These are phyloP conservation scores for Combretum micranthum DNA, from an alignment of 345 rosid species.

Conservation along the genomic window DNA sequence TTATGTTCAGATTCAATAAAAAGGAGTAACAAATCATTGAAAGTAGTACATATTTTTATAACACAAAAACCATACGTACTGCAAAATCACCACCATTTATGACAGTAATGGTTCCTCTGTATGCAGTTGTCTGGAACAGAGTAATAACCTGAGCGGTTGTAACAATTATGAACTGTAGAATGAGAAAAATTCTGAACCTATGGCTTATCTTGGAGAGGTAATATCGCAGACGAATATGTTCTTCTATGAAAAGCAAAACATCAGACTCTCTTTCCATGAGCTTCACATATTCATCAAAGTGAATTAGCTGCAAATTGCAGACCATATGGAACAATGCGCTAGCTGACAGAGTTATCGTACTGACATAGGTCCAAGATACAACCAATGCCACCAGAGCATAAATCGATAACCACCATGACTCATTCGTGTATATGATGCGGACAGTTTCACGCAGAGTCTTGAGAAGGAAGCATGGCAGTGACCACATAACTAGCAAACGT, in stretches of 20 bases:
- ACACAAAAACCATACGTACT: constrained; percentile 32
- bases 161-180: constrained; percentile 66
- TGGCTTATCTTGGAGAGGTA: constrained; percentile 94
- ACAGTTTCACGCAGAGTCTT: constrained; percentile 60
- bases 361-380: constrained; percentile 71
- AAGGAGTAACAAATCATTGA: neutral
- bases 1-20: neutral
- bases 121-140: constrained; percentile 71
- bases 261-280: constrained; percentile 61
- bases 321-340: constrained; percentile 76
- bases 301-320: constrained; percentile 90
- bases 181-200: constrained; percentile 83
- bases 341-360: constrained; percentile 66
- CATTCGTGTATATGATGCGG: constrained; percentile 39
- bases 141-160: constrained; percentile 66
- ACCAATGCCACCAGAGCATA: constrained; percentile 40
- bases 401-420: constrained; percentile 65
- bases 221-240: constrained; percentile 66
- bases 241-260: constrained; percentile 53
- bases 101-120: constrained; percentile 53
- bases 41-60: neutral
- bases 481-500: constrained; percentile 58
- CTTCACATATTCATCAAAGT: constrained; percentile 72
- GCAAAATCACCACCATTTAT: constrained; percentile 87
- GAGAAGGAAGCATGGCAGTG: constrained; percentile 61